Evolutionary conservation across 345 rosid genomes (phyloP), one percentile per base, ranked within the genome.

Genomic region (Lumnitzera racemosa): DNA sequence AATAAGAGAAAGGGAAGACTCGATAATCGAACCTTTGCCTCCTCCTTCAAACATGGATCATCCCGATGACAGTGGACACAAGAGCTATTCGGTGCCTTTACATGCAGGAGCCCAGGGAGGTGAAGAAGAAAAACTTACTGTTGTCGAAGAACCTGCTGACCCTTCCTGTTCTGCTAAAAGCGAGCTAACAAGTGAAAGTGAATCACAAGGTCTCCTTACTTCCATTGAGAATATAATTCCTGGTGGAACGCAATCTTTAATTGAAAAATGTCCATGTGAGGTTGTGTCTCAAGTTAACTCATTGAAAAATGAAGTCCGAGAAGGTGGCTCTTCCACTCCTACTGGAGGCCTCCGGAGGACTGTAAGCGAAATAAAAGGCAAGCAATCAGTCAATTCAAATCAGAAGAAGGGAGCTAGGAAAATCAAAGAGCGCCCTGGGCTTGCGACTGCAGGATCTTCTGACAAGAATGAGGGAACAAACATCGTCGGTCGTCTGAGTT

Each of bases 1-100:
- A 2, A 80, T 95, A 53, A 80, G 70, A 72, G 96, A 77, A 51
- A 77, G 98, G 70, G 82, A 82, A 74, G 88, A 80, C 24, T 73
- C 81, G 24, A 51, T 71, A 52, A 62, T 76, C 20, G 92, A 78
- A 61, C 55, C 81, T 48, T 46, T 63, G 73, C 70, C 70, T 8
- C 67, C 70, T 8, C 67, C 61, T 53, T 65, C 83, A 4, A 73
- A 50, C 10, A 63, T 70, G 10, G 82, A 83, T 64, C 96, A 91
- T 52, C 74, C 84, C 11, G 96, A 90, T 46, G 74, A 77, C 61
- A 83, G 79, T 49, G 94, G 88, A 15, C 79, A 71, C 59, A 80
- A 78, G 57, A 85, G 91, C 65, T 72, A 77, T 68, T 72, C 72
- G 51, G 64, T 52, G 51, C 75, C 65, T 12, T 57, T 68, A 67